Conservation (phyloP, 2,329 filamentous ascomycete species). For the Cordyceps farinosa region DNA sequence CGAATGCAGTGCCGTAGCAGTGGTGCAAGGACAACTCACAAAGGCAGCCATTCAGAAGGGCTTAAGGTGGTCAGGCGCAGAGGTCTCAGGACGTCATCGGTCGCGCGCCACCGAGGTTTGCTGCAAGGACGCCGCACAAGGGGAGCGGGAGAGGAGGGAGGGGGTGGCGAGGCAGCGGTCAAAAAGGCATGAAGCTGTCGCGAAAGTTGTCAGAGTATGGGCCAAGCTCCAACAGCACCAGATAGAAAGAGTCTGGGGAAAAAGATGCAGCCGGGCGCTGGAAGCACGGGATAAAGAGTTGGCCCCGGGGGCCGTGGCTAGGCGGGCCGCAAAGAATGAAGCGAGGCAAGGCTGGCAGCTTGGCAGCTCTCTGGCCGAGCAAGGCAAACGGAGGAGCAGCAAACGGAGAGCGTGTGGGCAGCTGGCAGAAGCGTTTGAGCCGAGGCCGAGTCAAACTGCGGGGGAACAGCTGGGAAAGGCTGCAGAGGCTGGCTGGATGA, state of each 20-base stretch:
- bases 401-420: not conserved
- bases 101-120: slow-evolving; percentile 7
- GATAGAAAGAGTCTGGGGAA: slow-evolving; percentile 13
- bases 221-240: not conserved
- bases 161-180: not conserved
- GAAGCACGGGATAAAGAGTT: slow-evolving; percentile 11
- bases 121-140: not conserved
- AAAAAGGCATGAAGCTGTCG: slow-evolving; percentile 11
- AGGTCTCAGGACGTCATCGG: slow-evolving; percentile 17
- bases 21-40: slow-evolving; percentile 15
- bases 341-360: not conserved
- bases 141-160: not conserved
- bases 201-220: not conserved
- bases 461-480: not conserved
- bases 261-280: not conserved
- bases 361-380: not conserved
- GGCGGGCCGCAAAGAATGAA: not conserved
- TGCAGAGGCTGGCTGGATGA: too few relatives aligned
- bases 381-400: not conserved
- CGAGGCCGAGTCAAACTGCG: slow-evolving; percentile 6
- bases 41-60: slow-evolving; percentile 19
- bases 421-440: slow-evolving; percentile 6
- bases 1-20: not conserved
- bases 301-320: slow-evolving; percentile 13
- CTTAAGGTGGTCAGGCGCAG: slow-evolving; percentile 16